These are phyloP conservation scores for Balamuthia mandrillaris DNA, from an alignment of 208 protist genomes.

Conservation along the genomic window DNA sequence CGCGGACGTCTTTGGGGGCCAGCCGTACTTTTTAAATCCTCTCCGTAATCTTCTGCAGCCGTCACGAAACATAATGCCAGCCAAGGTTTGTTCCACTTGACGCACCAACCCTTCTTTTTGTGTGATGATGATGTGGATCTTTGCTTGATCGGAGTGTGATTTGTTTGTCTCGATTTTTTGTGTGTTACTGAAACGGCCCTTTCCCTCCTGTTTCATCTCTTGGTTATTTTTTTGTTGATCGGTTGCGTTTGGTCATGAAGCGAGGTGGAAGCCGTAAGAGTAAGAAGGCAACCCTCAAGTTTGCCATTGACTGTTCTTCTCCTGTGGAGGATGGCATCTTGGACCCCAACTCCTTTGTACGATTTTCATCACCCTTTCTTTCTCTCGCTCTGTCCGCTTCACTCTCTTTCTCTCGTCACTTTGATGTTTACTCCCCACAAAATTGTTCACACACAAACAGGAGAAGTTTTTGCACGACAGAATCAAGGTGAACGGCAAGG, in stretches of 20 bases:
- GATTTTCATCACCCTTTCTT: background rate
- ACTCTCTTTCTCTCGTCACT: background rate
- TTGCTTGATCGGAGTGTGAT: too few relatives aligned
- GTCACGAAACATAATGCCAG: too few relatives aligned
- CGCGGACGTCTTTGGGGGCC: too few relatives aligned
- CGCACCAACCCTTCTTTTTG: too few relatives aligned
- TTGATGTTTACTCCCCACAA: background rate
- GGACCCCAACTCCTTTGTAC: slow-evolving; percentile 42
- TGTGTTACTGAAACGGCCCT: too few relatives aligned
- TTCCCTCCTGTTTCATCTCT: too few relatives aligned
- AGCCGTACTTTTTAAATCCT: too few relatives aligned
- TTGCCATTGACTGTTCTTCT: slow-evolving; percentile 6
- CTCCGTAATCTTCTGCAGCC: too few relatives aligned
- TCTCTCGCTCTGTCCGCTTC: background rate
- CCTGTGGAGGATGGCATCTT: slow-evolving; percentile 44
- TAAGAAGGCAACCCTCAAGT: slow-evolving; percentile 42
- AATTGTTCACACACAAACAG: background rate
- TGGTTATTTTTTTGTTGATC: too few relatives aligned
- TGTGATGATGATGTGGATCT: too few relatives aligned
- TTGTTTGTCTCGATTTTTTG: too few relatives aligned
- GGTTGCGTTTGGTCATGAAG: background rate
- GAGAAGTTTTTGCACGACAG: slow-evolving; percentile 94
- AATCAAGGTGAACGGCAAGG: slow-evolving; percentile 97
- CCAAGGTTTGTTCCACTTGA: too few relatives aligned
- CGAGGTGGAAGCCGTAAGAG: background rate